Percentiles rank a stretch among this genome's conserved stretches.
Evolutionary conservation across 1,139 yeast genomes (phyloP).

Genomic region (Zygosaccharomyces sapae): DNA sequence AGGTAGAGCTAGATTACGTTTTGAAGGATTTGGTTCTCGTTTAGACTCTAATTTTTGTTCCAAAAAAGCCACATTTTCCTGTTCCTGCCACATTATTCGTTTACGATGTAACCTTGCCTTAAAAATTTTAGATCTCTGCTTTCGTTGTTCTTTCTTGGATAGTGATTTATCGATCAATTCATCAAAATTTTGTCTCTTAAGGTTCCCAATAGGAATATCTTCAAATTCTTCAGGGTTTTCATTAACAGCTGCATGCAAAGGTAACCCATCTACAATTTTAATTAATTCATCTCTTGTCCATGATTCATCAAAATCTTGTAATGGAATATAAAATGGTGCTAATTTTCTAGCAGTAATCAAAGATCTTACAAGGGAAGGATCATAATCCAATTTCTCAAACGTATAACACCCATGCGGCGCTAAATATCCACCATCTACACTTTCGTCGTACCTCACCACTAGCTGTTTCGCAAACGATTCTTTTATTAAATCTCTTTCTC

Average conservation of each 20-base stretch:
- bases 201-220: constrained; percentile 47
- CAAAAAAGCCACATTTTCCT: constrained; percentile 47
- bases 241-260: constrained; percentile 58
- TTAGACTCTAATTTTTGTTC: constrained; percentile 38
- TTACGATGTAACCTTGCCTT: constrained; percentile 45
- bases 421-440: constrained; percentile 72
- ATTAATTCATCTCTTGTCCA: constrained; percentile 75
- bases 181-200: constrained; percentile 34
- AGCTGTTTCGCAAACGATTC: constrained; percentile 54
- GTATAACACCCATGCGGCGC: constrained; percentile 89
- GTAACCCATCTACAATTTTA: constrained; percentile 48
- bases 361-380: constrained; percentile 62
- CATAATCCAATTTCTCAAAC: constrained; percentile 67
- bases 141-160: constrained; percentile 42
- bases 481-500: constrained; percentile 49
- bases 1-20: constrained; percentile 31
- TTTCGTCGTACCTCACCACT: constrained; percentile 55
- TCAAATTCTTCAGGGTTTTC: constrained; percentile 46
- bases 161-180: constrained; percentile 48
- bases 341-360: constrained; percentile 62
- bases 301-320: constrained; percentile 69
- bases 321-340: constrained; percentile 89
- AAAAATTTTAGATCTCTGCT: constrained; percentile 55
- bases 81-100: constrained; percentile 50
- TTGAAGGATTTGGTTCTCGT: constrained; percentile 19